phyloP scores from a whole-genome alignment of 73 alveolate genomes.

The Durusdinium trenchii region DNA sequence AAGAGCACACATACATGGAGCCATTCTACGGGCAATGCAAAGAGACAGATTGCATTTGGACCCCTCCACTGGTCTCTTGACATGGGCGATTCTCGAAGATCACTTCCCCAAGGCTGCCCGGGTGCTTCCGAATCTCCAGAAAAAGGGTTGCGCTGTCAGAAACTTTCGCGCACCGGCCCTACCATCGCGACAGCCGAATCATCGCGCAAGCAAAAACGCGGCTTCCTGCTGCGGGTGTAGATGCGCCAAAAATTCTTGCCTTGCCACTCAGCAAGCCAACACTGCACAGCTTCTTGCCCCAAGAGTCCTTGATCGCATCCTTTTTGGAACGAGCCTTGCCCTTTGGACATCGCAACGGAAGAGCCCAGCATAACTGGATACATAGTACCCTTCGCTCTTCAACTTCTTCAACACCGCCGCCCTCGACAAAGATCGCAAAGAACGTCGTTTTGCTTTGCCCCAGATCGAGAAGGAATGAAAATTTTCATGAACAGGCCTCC shows the following conservation, averaged over 20 bases:
- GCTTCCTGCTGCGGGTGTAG: constrained; percentile 8
- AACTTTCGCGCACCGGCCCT: no score
- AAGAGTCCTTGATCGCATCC: constrained; percentile 1
- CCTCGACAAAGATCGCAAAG: not conserved
- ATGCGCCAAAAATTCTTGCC: constrained; percentile 5
- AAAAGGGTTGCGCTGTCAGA: no score
- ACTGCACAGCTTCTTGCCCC: not conserved
- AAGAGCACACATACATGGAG: no score
- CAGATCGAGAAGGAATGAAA: not conserved
- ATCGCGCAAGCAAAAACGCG: not conserved
- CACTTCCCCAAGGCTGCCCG: no score
- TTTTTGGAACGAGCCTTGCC: constrained; percentile 5
- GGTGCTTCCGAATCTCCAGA: no score
- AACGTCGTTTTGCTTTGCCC: not conserved
- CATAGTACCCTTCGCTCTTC: not conserved
- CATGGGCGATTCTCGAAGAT: no score
- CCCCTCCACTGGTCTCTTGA: no score
- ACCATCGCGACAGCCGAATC: not conserved
- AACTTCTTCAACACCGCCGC: not conserved
- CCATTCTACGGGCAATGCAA: no score
- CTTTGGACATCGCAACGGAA: not conserved
- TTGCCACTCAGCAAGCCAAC: constrained; percentile 25
- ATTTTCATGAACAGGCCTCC: not conserved
- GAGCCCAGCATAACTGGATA: not conserved
- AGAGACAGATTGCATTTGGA: no score